phyloP scores from a whole-genome alignment of 768 basidiomycete genomes.

The Naganishia kalamii region DNA sequence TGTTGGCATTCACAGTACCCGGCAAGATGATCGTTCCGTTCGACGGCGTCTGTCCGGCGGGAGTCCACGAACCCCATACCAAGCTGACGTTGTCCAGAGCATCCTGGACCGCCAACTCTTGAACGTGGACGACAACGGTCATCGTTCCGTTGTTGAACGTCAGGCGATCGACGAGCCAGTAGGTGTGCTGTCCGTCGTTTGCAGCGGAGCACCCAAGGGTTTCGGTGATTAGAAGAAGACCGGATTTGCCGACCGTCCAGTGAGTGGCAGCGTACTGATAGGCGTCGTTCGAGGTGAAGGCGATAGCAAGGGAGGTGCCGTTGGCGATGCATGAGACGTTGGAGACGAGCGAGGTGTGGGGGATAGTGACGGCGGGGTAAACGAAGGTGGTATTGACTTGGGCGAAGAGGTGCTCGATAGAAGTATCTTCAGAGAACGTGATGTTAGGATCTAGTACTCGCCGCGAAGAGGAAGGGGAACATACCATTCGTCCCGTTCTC shows the following conservation, averaged over 20 bases:
- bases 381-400: conserved; percentile 18
- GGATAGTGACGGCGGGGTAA: conserved; percentile 20
- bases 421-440: not conserved
- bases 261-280: not conserved
- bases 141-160: not conserved
- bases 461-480: not conserved
- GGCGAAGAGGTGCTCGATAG: conserved; percentile 16
- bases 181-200: conserved; percentile 16
- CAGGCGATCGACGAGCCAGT: conserved; percentile 18
- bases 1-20: not conserved
- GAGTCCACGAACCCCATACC: conserved; percentile 18
- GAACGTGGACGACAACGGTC: conserved; percentile 3
- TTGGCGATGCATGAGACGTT: not conserved
- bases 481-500: not conserved
- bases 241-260: not conserved
- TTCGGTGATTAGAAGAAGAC: conserved; percentile 19
- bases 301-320: conserved; percentile 8
- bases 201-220: conserved; percentile 1
- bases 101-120: conserved; percentile 19
- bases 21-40: not conserved
- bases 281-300: conserved; percentile 9
- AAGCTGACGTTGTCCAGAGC: conserved; percentile 15
- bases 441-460: not conserved
- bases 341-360: conserved; percentile 16
- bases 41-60: not conserved